phyloP scores from a whole-genome alignment of 805 yeast genomes.

The Komagataella populi region DNA sequence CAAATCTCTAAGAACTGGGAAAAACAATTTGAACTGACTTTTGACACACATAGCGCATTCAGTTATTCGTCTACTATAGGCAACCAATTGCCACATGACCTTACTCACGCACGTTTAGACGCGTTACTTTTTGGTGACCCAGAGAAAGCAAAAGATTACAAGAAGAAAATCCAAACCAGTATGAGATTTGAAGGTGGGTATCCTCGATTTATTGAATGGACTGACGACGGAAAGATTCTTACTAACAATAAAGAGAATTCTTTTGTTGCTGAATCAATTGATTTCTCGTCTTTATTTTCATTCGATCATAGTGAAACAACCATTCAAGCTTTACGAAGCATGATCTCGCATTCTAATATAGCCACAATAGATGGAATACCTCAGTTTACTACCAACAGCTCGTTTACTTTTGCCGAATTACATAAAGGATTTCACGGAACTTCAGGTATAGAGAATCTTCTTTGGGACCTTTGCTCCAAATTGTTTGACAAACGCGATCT shows the following conservation, averaged over 20 bases:
- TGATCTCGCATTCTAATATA: neutral
- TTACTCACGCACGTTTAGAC: conserved; percentile 24
- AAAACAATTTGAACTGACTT: conserved; percentile 41
- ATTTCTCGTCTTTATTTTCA: neutral
- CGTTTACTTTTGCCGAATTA: conserved; percentile 18
- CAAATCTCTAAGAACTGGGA: conserved; percentile 51
- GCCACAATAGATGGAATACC: conserved; percentile 19
- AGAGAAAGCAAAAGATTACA: conserved; percentile 16
- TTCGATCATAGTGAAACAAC: neutral
- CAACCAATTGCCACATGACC: neutral
- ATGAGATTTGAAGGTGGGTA: conserved; percentile 9
- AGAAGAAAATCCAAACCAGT: conserved; percentile 15
- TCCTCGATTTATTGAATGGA: neutral
- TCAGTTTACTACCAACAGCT: conserved; percentile 14
- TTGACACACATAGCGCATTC: conserved; percentile 9
- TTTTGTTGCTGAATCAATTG: neutral
- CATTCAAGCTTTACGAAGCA: neutral
- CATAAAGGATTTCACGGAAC: conserved; percentile 7
- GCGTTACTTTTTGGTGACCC: conserved; percentile 33
- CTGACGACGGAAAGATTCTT: neutral
- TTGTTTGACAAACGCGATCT: conserved; percentile 34
- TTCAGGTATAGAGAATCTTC: conserved; percentile 13
- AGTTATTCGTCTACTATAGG: neutral
- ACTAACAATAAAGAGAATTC: neutral
- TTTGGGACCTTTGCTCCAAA: conserved; percentile 48